Percentiles rank a stretch among this genome's conserved stretches.
Evolutionary conservation across 495 filamentous ascomycete species (phyloP).

Genomic region (Penicillium ucsense): DNA sequence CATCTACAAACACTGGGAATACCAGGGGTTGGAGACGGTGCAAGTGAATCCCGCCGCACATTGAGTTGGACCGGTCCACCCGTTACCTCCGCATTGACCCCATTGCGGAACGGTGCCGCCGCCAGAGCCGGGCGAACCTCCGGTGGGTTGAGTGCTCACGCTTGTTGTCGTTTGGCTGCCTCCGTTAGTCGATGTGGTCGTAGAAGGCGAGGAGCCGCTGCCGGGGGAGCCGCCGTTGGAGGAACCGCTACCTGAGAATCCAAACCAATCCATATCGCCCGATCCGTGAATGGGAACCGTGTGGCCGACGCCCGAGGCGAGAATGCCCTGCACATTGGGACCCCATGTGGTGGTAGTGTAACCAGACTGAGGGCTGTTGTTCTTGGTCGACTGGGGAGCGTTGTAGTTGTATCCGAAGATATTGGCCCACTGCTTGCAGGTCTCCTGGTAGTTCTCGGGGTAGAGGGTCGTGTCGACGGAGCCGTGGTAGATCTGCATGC

Average conservation of each 20-base stretch:
- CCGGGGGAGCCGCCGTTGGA: neutral
- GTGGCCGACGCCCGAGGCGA: neutral
- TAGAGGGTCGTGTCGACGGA: neutral
- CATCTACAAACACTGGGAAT: neutral
- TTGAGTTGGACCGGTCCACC: neutral
- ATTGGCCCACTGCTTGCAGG: neutral
- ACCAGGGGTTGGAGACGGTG: neutral
- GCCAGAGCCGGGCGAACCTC: neutral
- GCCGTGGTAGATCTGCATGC: constrained; percentile 1
- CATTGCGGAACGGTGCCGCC: neutral
- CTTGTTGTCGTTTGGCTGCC: neutral
- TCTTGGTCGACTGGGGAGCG: neutral
- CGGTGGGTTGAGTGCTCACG: neutral
- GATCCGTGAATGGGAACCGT: neutral
- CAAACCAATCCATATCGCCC: neutral
- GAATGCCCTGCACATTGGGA: neutral
- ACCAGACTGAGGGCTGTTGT: neutral
- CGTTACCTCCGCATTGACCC: neutral
- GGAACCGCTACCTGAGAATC: neutral
- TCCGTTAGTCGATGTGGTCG: neutral
- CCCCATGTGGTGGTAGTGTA: neutral
- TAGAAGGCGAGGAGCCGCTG: neutral
- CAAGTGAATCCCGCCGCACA: neutral
- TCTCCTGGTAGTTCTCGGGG: neutral
- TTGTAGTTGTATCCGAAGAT: neutral